Percentiles rank a stretch among this genome's conserved stretches.
Evolutionary conservation across 2,329 filamentous ascomycete genomes (phyloP).

Genomic region (Trichoderma guizhouense): DNA sequence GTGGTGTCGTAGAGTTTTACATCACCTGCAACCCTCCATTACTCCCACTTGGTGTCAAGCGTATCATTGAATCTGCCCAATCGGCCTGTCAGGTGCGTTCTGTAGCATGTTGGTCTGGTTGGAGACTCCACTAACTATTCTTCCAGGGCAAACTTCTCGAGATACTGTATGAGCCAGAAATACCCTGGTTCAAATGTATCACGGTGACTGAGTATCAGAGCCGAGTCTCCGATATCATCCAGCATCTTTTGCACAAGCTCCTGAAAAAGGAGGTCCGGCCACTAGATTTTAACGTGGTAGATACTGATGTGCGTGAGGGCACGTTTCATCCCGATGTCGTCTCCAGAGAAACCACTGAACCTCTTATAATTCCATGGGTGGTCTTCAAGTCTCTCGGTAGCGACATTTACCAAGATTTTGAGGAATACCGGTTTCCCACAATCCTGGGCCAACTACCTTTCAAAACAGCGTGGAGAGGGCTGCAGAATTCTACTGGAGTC

Average conservation of each 20-base stretch:
- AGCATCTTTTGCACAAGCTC: conserved; percentile 22
- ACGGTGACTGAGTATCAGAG: conserved; percentile 5
- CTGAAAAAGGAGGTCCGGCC: background rate
- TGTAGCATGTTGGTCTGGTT: background rate
- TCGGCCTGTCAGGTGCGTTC: background rate
- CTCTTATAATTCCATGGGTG: conserved; percentile 27
- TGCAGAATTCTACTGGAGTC: conserved; percentile 20
- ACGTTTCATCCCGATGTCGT: conserved; percentile 23
- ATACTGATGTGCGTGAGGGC: conserved; percentile 9
- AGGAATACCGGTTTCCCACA: conserved; percentile 25
- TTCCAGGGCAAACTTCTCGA: conserved; percentile 26
- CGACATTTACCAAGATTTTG: conserved; percentile 17
- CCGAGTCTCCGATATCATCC: conserved; percentile 22
- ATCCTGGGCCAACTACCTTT: conserved; percentile 19
- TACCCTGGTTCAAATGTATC: conserved; percentile 37
- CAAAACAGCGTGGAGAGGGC: conserved; percentile 28
- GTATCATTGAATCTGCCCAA: conserved; percentile 25
- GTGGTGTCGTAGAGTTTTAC: conserved; percentile 32
- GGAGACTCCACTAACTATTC: background rate
- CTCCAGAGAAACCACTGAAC: conserved; percentile 15
- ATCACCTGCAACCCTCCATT: conserved; percentile 35
- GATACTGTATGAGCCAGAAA: conserved; percentile 36
- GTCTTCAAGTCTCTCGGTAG: conserved; percentile 2
- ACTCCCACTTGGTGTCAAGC: conserved; percentile 29
- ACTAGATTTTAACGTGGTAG: conserved; percentile 15